Evolutionary conservation across 2,329 filamentous ascomycete species (phyloP).

Genomic region (Xylariaceae sp.): DNA sequence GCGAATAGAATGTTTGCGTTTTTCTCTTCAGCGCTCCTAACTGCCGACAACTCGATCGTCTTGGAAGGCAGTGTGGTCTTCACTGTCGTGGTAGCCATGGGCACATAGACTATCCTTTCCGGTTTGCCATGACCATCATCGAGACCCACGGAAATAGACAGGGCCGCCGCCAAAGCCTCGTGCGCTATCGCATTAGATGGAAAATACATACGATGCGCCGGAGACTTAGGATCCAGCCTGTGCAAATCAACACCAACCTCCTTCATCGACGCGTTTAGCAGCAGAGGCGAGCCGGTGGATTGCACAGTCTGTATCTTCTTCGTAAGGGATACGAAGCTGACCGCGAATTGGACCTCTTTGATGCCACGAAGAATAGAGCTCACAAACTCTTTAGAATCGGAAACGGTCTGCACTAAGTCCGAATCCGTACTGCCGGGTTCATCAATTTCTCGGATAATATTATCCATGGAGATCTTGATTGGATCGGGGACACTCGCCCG

Average conservation of each 20-base stretch:
- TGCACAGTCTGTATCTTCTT: constrained; percentile 70
- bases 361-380: constrained; percentile 87
- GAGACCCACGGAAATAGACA: constrained; percentile 87
- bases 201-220: constrained; percentile 98
- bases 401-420: constrained; percentile 73
- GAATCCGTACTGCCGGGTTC: constrained; percentile 62
- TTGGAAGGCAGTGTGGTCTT: constrained; percentile 94
- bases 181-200: constrained; percentile 88
- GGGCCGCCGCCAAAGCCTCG: constrained; percentile 84
- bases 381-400: constrained; percentile 88
- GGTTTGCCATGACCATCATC: constrained; percentile 85
- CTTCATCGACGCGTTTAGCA: constrained; percentile 88
- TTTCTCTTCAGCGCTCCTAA: constrained; percentile 70
- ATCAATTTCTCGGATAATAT: constrained; percentile 71
- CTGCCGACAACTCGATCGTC: constrained; percentile 73
- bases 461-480: constrained; percentile 62
- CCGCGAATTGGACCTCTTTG: constrained; percentile 92
- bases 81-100: constrained; percentile 94
- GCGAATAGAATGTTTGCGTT: constrained; percentile 96
- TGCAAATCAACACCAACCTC: constrained; percentile 92
- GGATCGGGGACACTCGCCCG: constrained; percentile 39
- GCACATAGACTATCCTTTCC: constrained; percentile 85
- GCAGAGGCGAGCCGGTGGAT: constrained; percentile 64
- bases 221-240: constrained; percentile 84
- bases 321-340: constrained; percentile 84